These are phyloP conservation scores for Cetraspora pellucida DNA, from an alignment of 192 early-diverging fungal genomes.

Conservation along the genomic window DNA sequence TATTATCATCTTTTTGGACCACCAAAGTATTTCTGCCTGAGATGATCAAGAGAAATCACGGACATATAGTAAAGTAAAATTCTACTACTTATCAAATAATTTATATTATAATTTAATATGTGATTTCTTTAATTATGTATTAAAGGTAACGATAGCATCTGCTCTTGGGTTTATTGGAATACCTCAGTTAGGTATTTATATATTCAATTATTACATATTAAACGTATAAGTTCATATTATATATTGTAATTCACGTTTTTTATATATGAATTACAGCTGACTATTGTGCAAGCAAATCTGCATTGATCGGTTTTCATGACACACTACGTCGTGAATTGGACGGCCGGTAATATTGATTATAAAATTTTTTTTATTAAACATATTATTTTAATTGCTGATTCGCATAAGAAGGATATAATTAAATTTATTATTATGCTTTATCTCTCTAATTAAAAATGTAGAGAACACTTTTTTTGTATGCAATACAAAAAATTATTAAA, in stretches of 20 bases:
- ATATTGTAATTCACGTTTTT: neutral
- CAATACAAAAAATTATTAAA: too few relatives aligned
- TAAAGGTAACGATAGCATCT: constrained; percentile 47
- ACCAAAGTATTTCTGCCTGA: constrained; percentile 74
- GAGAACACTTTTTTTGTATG: too few relatives aligned
- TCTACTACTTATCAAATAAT: neutral
- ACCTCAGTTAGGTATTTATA: constrained; percentile 16
- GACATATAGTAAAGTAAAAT: constrained; percentile 71
- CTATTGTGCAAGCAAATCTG: constrained; percentile 83
- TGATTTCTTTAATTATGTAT: neutral
- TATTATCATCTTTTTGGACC: constrained; percentile 74
- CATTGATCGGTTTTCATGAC: constrained; percentile 72
- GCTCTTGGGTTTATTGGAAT: constrained; percentile 43
- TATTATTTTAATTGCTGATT: too few relatives aligned
- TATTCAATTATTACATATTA: neutral
- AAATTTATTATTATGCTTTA: too few relatives aligned
- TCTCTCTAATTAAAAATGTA: too few relatives aligned
- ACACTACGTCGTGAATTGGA: constrained; percentile 72
- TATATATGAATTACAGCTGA: constrained; percentile 48
- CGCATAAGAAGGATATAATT: too few relatives aligned
- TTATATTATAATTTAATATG: neutral
- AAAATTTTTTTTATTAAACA: neutral
- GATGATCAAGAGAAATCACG: constrained; percentile 71
- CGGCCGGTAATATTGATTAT: constrained; percentile 14
- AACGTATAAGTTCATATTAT: neutral